Conservation (phyloP, 2,329 filamentous ascomycete species). For the Sporothrix variecibatus region DNA sequence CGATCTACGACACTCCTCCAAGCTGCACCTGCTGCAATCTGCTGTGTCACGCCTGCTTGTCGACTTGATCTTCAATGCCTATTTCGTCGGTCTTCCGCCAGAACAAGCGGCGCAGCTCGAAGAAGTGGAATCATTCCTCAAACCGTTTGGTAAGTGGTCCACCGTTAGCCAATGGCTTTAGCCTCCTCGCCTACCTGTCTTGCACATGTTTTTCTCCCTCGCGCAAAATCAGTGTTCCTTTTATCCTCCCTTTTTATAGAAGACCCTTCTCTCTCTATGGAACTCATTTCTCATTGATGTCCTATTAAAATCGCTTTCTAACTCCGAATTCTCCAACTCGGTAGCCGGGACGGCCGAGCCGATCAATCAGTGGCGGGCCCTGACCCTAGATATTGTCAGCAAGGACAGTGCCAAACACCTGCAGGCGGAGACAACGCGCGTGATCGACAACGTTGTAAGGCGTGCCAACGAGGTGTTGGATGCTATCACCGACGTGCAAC, state of each 20-base stretch:
- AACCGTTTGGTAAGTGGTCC: slow-evolving; percentile 43
- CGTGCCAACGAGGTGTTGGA: slow-evolving; percentile 54
- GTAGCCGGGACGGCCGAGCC: slow-evolving; percentile 34
- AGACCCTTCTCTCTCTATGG: not conserved
- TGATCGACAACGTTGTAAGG: slow-evolving; percentile 48
- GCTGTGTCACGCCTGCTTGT: slow-evolving; percentile 61
- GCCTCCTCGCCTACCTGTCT: not conserved
- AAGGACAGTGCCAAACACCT: slow-evolving; percentile 54
- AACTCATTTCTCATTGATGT: not conserved
- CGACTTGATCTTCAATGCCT: slow-evolving; percentile 61
- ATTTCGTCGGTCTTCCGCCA: slow-evolving; percentile 63
- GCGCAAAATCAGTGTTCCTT: not conserved
- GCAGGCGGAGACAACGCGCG: slow-evolving; percentile 46
- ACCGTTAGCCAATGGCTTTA: not conserved
- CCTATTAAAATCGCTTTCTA: not conserved
- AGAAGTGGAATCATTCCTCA: slow-evolving; percentile 51
- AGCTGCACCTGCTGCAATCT: slow-evolving; percentile 64
- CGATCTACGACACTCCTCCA: slow-evolving; percentile 54
- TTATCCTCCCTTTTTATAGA: not conserved
- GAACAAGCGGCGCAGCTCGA: slow-evolving; percentile 55
- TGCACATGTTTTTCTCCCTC: not conserved
- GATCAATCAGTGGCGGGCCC: slow-evolving; percentile 67
- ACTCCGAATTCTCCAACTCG: slow-evolving; percentile 25
- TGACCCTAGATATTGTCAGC: slow-evolving; percentile 61
- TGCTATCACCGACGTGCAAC: slow-evolving; percentile 20